Evolutionary conservation across 495 filamentous ascomycete species (phyloP).

Genomic region (Penicillium mononematosum): DNA sequence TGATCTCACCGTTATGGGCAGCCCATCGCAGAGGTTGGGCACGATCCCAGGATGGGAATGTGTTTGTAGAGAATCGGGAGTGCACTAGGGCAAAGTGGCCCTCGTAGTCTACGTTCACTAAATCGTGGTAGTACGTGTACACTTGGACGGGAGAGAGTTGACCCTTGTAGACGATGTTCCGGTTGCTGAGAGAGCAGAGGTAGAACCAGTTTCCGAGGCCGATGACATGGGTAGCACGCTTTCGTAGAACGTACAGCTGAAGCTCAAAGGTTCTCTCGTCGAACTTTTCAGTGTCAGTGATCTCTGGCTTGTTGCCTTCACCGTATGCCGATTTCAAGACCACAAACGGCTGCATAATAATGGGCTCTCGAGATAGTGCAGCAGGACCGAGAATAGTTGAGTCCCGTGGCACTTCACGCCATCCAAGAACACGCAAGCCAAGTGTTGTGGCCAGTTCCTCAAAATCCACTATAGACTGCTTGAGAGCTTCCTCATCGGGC

Average conservation of each 20-base stretch:
- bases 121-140: conserved; percentile 98
- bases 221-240: conserved; percentile 90
- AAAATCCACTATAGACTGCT: conserved; percentile 84
- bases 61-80: conserved; percentile 98
- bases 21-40: conserved; percentile 97
- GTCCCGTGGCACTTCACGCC: conserved; percentile 93
- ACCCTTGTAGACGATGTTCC: conserved; percentile 99
- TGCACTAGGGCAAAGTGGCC: conserved; percentile 97
- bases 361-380: conserved; percentile 88
- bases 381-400: conserved; percentile 91
- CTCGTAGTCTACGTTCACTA: conserved; percentile 97
- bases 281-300: conserved; percentile 74
- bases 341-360: conserved; percentile 93
- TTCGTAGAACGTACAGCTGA: conserved; percentile 91
- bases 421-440: conserved; percentile 88
- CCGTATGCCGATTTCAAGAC: conserved; percentile 87
- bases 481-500: conserved; percentile 81
- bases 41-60: conserved; percentile 98
- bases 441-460: conserved; percentile 87
- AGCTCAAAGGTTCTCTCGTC: conserved; percentile 86
- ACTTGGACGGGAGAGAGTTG: conserved; percentile 95
- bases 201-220: conserved; percentile 99
- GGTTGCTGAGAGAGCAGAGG: conserved; percentile 94
- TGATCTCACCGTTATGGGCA: conserved; percentile 99
- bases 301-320: conserved; percentile 75